These are phyloP conservation scores for Lizanozyma gosingica DNA, from an alignment of 1,139 yeast species.

Conservation along the genomic window DNA sequence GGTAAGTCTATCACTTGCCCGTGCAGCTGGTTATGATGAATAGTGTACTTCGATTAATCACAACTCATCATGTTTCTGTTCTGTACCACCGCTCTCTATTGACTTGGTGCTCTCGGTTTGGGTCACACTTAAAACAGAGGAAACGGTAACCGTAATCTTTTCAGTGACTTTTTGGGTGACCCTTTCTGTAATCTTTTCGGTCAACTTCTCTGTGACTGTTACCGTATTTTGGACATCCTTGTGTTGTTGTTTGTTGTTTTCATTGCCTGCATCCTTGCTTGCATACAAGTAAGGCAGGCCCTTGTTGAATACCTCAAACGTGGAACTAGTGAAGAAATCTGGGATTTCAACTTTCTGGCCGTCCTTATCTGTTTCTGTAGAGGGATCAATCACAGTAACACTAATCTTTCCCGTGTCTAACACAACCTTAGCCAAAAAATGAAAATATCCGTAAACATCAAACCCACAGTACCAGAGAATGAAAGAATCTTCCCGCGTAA, in stretches of 20 bases:
- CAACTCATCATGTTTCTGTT: no score
- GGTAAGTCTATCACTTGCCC: no score
- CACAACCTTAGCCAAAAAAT: neutral
- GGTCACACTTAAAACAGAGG: neutral
- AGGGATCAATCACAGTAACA: neutral
- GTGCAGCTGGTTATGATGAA: no score
- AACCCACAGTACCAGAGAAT: neutral
- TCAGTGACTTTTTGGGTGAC: neutral
- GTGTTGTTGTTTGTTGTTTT: neutral
- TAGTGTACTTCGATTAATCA: no score
- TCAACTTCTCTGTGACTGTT: neutral
- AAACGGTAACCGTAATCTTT: neutral
- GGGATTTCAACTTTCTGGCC: neutral
- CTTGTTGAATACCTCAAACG: neutral
- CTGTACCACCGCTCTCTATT: no score
- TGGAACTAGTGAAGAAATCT: no score
- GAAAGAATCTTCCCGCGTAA: neutral
- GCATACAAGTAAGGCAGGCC: neutral
- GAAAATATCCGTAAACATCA: neutral
- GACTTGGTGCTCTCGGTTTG: neutral
- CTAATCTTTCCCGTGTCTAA: neutral
- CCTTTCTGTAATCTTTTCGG: neutral
- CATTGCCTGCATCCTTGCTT: neutral
- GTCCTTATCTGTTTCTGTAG: neutral
- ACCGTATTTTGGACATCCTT: no score